Conservation (phyloP, 169 alveolate genomes). For the Eimeria acervulina region DNA sequence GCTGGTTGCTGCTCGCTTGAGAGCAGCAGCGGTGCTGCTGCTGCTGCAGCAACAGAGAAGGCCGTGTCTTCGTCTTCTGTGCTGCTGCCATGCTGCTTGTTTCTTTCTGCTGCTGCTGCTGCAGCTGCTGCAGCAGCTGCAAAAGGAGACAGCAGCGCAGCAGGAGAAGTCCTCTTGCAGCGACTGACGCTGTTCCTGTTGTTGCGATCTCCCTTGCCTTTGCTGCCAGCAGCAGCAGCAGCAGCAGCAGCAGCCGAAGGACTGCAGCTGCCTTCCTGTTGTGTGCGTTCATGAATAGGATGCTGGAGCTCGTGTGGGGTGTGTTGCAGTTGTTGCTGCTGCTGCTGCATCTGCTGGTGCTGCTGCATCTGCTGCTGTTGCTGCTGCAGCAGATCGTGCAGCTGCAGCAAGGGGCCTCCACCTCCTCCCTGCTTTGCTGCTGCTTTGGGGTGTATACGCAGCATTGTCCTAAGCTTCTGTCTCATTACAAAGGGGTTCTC, state of each 20-base stretch:
- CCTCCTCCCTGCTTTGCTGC: not conserved
- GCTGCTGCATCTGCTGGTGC: not conserved
- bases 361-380: slow-evolving; percentile 27
- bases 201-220: too few relatives aligned
- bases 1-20: not conserved
- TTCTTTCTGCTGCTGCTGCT: slow-evolving; percentile 17
- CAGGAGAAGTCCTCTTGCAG: too few relatives aligned
- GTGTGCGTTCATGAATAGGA: too few relatives aligned
- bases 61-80: slow-evolving; percentile 23
- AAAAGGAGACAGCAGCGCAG: too few relatives aligned
- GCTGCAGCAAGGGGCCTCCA: not conserved
- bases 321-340: not conserved
- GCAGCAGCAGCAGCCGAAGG: too few relatives aligned
- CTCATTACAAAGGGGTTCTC: not conserved
- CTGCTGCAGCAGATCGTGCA: not conserved
- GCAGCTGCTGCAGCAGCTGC: slow-evolving; percentile 18
- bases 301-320: not conserved
- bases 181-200: too few relatives aligned
- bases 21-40: not conserved
- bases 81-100: not conserved
- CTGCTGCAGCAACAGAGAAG: slow-evolving; percentile 1
- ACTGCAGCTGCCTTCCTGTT: too few relatives aligned
- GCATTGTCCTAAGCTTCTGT: not conserved
- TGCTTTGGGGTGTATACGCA: not conserved
- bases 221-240: too few relatives aligned